Base-by-base conservation (phyloP, 176 grass and related monocot species). In the Musa acuminata region DNA sequence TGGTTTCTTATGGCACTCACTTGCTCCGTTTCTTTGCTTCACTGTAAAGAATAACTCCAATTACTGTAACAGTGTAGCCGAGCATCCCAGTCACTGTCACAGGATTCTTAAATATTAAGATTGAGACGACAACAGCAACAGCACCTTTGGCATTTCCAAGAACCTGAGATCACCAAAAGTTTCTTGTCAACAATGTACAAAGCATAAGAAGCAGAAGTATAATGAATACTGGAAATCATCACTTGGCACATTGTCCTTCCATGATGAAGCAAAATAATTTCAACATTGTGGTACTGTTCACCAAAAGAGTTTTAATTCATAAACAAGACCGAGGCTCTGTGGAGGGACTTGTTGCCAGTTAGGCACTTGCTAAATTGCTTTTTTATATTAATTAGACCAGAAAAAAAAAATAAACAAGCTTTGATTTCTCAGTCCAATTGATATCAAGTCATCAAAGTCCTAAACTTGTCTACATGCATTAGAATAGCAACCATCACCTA, bases 141-240 rank as follows among this genome's bases (percentile, higher is more conserved):
- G 72, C 72, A 60, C 72, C 72, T 20, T 75, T 75, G 53, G 72
- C 72, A 60, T 75, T 75, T 22, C 72, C 72, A 7, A 75, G 72
- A 60, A 75, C 72, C 72, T 75, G 25, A 69, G 10, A 70, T 70
- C 67, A 70, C 35, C 35, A 70, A 22, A 70, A n/a, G 11, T 12
- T 48, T 8, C 3, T 2, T 8, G 14, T 69, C 9, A 69, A 49
- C 35, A 69, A 49, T 24, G 63, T 4, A 6, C 9, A 14, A 27
- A 29, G 24, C 12, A 27, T 29, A 26, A 4, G 25, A 4, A 29
- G 11, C 4, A 57, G 13, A 57, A n/a, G 4, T 16, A 16, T 57
- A 5, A 17, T 57, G 55, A 57, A 12, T n/a, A 16, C 55, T 4
- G 35, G 35, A 43, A 43, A 43, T 43, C 35, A 43, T 6, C 4